phyloP scores from a whole-genome alignment of 2,329 filamentous ascomycete species.

The Fusarium tjaetaba region DNA sequence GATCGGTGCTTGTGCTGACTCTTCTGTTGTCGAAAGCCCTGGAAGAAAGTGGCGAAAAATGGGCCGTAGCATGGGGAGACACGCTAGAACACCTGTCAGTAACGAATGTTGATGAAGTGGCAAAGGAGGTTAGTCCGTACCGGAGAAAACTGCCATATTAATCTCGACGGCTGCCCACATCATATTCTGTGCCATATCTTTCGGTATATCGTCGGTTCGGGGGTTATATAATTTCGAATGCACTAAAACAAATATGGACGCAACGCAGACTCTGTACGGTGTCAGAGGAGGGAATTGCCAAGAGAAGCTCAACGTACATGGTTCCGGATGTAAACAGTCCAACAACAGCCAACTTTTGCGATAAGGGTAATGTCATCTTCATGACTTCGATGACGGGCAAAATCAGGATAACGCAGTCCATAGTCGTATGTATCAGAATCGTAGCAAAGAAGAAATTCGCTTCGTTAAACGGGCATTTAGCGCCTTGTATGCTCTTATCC shows the following conservation, averaged over 20 bases:
- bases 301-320: background rate
- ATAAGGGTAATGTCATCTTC: constrained; percentile 11
- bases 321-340: constrained; percentile 21
- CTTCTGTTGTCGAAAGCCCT: background rate
- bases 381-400: constrained; percentile 24
- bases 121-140: background rate
- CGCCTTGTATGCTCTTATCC: constrained; percentile 40
- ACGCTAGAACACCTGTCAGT: background rate
- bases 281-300: rapidly evolving
- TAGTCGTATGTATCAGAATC: constrained; percentile 43
- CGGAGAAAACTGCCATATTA: constrained; percentile 36
- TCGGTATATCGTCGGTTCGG: constrained; percentile 20
- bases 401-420: constrained; percentile 30
- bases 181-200: constrained; percentile 25
- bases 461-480: constrained; percentile 44
- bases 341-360: constrained; percentile 20
- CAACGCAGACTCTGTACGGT: constrained; percentile 8
- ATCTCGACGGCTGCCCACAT: constrained; percentile 34
- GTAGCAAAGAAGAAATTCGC: constrained; percentile 48
- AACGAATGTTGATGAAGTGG: rapidly evolving
- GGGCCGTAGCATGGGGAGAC: constrained; percentile 22
- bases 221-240: constrained; percentile 19
- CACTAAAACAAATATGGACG: constrained; percentile 28
- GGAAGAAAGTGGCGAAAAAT: constrained; percentile 13
- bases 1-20: background rate